Evolutionary conservation across 345 rosid species (phyloP), one percentile per base, ranked within the genome.

Genomic region (Ailanthus altissimus): DNA sequence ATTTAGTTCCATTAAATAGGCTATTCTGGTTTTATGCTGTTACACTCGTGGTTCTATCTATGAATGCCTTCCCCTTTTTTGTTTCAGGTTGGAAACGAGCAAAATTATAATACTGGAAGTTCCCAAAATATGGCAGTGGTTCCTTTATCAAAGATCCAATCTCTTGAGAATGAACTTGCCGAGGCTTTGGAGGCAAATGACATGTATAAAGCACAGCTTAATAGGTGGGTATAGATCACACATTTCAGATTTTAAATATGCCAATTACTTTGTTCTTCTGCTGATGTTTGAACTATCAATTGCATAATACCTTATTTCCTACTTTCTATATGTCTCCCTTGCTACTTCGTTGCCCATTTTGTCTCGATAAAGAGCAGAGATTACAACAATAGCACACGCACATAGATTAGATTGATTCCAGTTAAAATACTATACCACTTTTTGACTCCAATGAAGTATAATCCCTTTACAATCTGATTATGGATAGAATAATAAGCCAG

Each of bases 141-240:
- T 72, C 79, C 78, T 67, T 69, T 70, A 61, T 81, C 83, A 61
- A 87, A 89, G 82, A 80, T 88, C 58, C 85, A 78, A 64, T 73
- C 28, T 56, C 92, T 88, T 49, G 87, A 89, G 84, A 80, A 71
- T 70, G 86, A 88, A 77, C 78, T 90, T 53, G 89, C 87, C 0
- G 90, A 89, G 77, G 90, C 89, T 47, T 40, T 81, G 77, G 88
- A 89, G 81, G 88, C 94, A 79, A 87, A 86, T 74, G 82, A 79
- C 75, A 81, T 87, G 88, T 84, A 86, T 51, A 89, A 87, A 78
- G 73, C 73, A 47, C 91, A 89, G 85, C 87, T 87, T 74, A 86
- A 83, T 72, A 86, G 91, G 92, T 87, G 32, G 2, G 84, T 76
- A 69, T 38, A 56, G 40, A 14, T 51, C 38, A 4, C 28, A 6